A percentile compares a stretch with the other conserved stretches of the same genome.
Evolutionary conservation across 257 asterid genomes (phyloP).

Genomic region (Ophiorrhiza pumila): DNA sequence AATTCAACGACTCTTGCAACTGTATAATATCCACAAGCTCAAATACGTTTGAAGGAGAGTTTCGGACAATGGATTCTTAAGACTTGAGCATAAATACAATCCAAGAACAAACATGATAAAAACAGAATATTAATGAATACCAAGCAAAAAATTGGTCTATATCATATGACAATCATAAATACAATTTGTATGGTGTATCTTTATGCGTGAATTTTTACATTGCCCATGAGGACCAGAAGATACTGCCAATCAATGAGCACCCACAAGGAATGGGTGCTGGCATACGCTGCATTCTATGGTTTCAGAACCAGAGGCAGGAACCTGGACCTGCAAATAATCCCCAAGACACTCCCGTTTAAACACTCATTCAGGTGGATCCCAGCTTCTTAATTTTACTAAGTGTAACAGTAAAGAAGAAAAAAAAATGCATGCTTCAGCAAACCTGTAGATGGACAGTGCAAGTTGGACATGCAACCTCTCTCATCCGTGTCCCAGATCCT

Average conservation of each 20-base stretch:
- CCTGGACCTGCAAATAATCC: slow-evolving; percentile 49
- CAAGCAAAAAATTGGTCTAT: neutral
- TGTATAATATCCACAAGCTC: neutral
- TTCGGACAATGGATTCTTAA: neutral
- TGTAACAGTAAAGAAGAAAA: neutral
- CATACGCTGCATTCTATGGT: slow-evolving; percentile 90
- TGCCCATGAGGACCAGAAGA: neutral
- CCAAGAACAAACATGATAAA: neutral
- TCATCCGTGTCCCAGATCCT: slow-evolving; percentile 46
- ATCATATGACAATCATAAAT: neutral
- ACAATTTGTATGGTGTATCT: neutral
- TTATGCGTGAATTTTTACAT: slow-evolving; percentile 4
- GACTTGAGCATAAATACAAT: neutral
- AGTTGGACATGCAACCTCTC: slow-evolving; percentile 88
- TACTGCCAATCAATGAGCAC: slow-evolving; percentile 41
- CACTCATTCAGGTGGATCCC: neutral
- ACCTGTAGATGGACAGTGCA: slow-evolving; percentile 96
- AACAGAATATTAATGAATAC: neutral
- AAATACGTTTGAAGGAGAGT: neutral
- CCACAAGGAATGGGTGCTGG: slow-evolving; percentile 79
- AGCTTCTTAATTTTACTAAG: neutral
- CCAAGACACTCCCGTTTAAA: neutral
- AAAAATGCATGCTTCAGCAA: neutral
- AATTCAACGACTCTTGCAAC: no score
- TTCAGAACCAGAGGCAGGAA: slow-evolving; percentile 66